Conservation (phyloP, 345 rosid genomes). For the Populus davidiana region DNA sequence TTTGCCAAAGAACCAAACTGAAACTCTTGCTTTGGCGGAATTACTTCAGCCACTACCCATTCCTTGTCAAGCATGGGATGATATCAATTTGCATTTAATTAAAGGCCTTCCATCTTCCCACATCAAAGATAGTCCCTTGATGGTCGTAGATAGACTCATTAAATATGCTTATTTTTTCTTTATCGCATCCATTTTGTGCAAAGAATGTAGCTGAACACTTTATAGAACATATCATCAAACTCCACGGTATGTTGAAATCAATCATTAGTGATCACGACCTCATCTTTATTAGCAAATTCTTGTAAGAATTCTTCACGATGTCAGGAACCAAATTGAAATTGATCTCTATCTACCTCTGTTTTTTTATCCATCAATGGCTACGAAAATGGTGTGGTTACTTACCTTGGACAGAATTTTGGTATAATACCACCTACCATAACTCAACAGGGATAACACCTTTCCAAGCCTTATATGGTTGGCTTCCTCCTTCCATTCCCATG, state of each 20-base stretch:
- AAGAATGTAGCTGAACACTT: too few relatives aligned
- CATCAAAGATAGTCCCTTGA: too few relatives aligned
- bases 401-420: not conserved
- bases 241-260: not conserved
- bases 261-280: not conserved
- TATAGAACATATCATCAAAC: too few relatives aligned
- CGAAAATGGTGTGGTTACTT: not conserved
- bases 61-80: too few relatives aligned
- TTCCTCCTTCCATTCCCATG: not conserved
- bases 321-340: not conserved
- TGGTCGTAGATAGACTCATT: too few relatives aligned
- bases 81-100: too few relatives aligned
- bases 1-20: too few relatives aligned
- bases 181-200: too few relatives aligned
- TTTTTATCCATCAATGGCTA: not conserved
- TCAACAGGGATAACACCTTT: not conserved
- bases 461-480: not conserved
- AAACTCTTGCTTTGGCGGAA: too few relatives aligned
- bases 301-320: not conserved
- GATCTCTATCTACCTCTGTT: rapidly evolving
- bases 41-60: too few relatives aligned
- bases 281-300: not conserved
- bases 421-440: not conserved
- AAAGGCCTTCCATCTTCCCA: too few relatives aligned
- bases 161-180: too few relatives aligned